phyloP scores from a whole-genome alignment of 768 basidiomycete species.

The Lactarius sp. region DNA sequence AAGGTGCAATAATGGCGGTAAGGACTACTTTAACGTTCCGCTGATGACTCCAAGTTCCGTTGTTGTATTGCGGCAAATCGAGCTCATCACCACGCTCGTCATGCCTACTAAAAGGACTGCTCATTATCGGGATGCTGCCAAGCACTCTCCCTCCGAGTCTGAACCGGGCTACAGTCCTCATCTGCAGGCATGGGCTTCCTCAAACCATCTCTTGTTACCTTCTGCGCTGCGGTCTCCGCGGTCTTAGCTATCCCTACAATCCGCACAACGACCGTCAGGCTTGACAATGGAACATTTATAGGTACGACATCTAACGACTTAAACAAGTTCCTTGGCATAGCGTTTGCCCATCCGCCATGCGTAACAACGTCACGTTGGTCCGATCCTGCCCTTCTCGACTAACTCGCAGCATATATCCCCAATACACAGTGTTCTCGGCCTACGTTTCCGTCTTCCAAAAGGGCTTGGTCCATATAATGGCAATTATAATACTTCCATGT shows the following conservation, averaged over 20 bases:
- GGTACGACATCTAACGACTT: constrained; percentile 29
- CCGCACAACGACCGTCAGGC: constrained; percentile 23
- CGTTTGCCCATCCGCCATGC: constrained; percentile 39
- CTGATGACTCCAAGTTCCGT: no score
- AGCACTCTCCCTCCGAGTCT: neutral
- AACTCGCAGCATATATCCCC: neutral
- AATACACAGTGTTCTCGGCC: constrained; percentile 30
- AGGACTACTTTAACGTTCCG: no score
- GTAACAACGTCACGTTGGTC: constrained; percentile 2
- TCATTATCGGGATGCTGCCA: neutral
- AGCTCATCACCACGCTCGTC: no score
- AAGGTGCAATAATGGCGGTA: no score
- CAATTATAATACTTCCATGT: constrained; percentile 19
- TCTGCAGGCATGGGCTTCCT: neutral
- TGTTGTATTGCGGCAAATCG: no score
- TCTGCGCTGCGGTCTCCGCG: neutral
- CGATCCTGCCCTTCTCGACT: neutral
- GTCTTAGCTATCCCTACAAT: neutral
- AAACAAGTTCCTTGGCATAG: constrained; percentile 38
- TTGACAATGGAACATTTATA: constrained; percentile 31
- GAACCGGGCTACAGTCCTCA: neutral
- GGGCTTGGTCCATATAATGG: constrained; percentile 18
- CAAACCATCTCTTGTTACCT: neutral
- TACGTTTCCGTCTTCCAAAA: constrained; percentile 37
- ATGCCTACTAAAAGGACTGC: no score